A percentile compares a stretch with the other conserved stretches of the same genome.
Conservation (phyloP, 495 filamentous ascomycete species). For the Rostrohypoxylon terebratum region DNA sequence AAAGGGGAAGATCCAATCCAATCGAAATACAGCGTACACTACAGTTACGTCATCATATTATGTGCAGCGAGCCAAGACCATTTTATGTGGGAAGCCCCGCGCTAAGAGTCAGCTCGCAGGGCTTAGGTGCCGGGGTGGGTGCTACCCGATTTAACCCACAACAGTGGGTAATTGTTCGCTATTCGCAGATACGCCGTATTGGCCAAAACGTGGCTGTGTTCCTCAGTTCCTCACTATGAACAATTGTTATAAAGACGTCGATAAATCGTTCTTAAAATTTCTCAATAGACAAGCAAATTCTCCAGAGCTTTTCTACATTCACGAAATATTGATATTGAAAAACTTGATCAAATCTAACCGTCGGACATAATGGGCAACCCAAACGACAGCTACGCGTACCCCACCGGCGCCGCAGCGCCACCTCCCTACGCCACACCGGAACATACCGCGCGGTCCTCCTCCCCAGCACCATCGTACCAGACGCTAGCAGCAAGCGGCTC, state of each 20-base stretch:
- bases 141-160: background rate
- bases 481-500: background rate
- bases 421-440: conserved; percentile 18
- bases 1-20: background rate
- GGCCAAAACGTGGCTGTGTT: conserved; percentile 11
- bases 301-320: background rate
- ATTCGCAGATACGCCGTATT: conserved; percentile 5
- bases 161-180: conserved; percentile 3
- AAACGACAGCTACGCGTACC: conserved; percentile 2
- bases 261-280: background rate
- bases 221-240: background rate
- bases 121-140: background rate
- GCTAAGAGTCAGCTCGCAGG: conserved; percentile 1
- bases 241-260: background rate
- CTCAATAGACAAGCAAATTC: background rate
- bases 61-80: background rate
- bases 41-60: background rate
- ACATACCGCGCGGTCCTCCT: background rate
- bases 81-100: background rate
- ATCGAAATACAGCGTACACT: background rate
- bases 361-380: conserved; percentile 23
- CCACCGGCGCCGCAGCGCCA: conserved; percentile 1
- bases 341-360: background rate
- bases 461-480: conserved; percentile 24
- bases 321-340: background rate